Percentiles rank a stretch among this genome's conserved stretches.
Conservation (phyloP, 202 grass and related monocot genomes). For the Setaria italica region DNA sequence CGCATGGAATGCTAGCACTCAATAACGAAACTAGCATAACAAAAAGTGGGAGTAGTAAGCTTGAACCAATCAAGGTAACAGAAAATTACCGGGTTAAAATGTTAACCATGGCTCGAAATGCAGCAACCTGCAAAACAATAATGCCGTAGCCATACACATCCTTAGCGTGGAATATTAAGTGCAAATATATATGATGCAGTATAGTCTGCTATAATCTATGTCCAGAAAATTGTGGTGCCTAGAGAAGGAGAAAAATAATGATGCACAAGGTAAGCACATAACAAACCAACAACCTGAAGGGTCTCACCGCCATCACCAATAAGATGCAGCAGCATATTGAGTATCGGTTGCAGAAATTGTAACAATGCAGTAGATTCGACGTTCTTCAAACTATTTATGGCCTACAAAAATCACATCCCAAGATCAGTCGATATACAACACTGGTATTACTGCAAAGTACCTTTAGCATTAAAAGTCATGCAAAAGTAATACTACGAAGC, state of each 20-base stretch:
- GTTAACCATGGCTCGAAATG: slow-evolving; percentile 99
- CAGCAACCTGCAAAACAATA: slow-evolving; percentile 74
- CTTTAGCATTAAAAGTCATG: slow-evolving; percentile 18
- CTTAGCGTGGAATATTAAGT: slow-evolving; percentile 32
- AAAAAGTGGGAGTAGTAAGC: slow-evolving; percentile 31
- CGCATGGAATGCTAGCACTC: slow-evolving; percentile 28
- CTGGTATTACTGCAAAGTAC: slow-evolving; percentile 9
- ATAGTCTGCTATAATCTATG: slow-evolving; percentile 20
- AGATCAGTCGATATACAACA: slow-evolving; percentile 12
- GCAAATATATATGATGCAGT: slow-evolving; percentile 36
- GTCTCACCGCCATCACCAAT: slow-evolving; percentile 99
- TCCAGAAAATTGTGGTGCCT: slow-evolving; percentile 6
- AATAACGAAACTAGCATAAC: slow-evolving; percentile 37
- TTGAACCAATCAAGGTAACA: slow-evolving; percentile 29
- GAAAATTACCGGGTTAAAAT: slow-evolving; percentile 82
- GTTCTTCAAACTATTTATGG: slow-evolving; percentile 99
- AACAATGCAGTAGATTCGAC: slow-evolving; percentile 91
- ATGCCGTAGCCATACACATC: slow-evolving; percentile 11
- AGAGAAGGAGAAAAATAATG: slow-evolving; percentile 31
- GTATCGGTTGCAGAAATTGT: slow-evolving; percentile 97
- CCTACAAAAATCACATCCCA: slow-evolving; percentile 58
- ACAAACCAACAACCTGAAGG: slow-evolving; percentile 77
- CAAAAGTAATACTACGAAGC: slow-evolving; percentile 9
- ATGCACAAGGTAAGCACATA: slow-evolving; percentile 44
- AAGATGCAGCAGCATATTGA: slow-evolving; percentile 97